Evolutionary conservation across 2,329 filamentous ascomycete genomes (phyloP), one percentile per base, ranked within the genome.

Genomic region (Monosporascus ibericus): DNA sequence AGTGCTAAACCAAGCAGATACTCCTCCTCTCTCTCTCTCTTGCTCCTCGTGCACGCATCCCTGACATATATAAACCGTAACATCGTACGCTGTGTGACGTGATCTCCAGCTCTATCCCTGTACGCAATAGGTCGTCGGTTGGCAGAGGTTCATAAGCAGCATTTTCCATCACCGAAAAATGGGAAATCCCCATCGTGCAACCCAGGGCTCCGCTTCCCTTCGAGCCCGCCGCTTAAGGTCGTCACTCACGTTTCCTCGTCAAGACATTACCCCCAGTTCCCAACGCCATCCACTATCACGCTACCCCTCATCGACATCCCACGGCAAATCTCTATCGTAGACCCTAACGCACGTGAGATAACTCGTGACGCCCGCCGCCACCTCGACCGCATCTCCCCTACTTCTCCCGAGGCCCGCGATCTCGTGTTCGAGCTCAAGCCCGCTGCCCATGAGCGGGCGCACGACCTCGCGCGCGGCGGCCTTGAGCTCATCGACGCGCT

Each of bases 401-500:
- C 76, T 74, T 4, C 69, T 69, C 11, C 70, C 68, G 1, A 68
- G 72, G n/a, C 68, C 70, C 52, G 68, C 72, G 44, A 67, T 68
- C 48, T 79, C 76, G 50, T 90, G 68, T 66, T 95, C 90, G 47
- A 95, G 78, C 70, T 96, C 89, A 14, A 96, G 77, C 49, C 85
- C 88, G 65, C 89, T 94, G 49, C 87, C 81, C 86, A 95, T 95
- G 14, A 96, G 74, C 4, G 92, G 92, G 53, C 86, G 85, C 7
- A 96, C 92, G 17, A 87, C 77, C 63, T 95, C 90, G 50, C 88
- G 78, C 6, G 92, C 92, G 65, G 92, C 80, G 52, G 81, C 80
- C 73, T 96, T 96, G 51, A 96, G 77, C 74, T 96, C 92, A 54
- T 96, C 90, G 60, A 96, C 80, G 52, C 90, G 81, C 63, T 88